Evolutionary conservation across 164 flowering plant species (phyloP).

Genomic region (Sedum album): DNA sequence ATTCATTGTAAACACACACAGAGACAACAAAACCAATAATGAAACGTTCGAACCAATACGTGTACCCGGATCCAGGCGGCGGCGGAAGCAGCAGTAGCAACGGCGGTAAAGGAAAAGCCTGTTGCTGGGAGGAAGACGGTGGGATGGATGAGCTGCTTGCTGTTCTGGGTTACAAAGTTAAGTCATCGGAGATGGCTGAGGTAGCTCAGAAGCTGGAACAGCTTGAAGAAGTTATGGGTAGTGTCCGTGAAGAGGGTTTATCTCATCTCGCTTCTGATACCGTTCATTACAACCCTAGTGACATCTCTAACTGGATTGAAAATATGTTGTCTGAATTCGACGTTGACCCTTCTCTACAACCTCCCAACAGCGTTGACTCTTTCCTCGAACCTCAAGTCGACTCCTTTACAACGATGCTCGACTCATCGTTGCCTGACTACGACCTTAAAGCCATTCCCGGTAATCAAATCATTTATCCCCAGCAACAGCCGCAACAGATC

Average conservation of each 20-base stretch:
- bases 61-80: neutral
- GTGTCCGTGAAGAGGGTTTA: constrained; percentile 35
- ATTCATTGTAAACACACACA: neutral
- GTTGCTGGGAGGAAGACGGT: constrained; percentile 26
- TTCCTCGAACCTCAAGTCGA: constrained; percentile 17
- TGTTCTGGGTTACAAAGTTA: constrained; percentile 67
- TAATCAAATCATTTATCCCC: constrained; percentile 21
- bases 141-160: constrained; percentile 72
- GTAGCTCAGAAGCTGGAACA: constrained; percentile 79
- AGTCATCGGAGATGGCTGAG: constrained; percentile 64
- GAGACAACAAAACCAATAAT: neutral
- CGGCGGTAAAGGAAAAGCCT: constrained; percentile 33
- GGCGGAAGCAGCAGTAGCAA: constrained; percentile 2
- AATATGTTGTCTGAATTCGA: constrained; percentile 55
- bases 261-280: constrained; percentile 54
- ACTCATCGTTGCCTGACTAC: constrained; percentile 19
- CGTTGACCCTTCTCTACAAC: constrained; percentile 17
- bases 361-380: constrained; percentile 5
- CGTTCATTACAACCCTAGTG: constrained; percentile 75
- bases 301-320: constrained; percentile 56
- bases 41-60: constrained; percentile 11
- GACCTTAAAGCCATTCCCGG: constrained; percentile 74
- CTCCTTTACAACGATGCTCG: constrained; percentile 22
- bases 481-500: neutral
- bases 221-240: constrained; percentile 52